These are phyloP conservation scores for Xylaria telfairii DNA, from an alignment of 495 filamentous ascomycete species.

Conservation along the genomic window DNA sequence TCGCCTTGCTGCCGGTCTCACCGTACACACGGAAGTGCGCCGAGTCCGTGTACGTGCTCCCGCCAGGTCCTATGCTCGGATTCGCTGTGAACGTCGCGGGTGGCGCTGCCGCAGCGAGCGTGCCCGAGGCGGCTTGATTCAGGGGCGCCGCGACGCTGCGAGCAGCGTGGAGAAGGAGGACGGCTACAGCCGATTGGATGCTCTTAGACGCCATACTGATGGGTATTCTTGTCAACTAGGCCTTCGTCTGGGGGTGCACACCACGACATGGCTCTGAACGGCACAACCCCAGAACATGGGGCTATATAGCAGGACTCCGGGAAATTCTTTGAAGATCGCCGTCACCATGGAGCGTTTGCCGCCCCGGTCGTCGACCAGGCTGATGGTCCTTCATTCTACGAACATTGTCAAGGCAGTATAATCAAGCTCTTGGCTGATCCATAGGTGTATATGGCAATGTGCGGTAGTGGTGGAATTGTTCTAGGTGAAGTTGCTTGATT, in stretches of 20 bases:
- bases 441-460: not conserved
- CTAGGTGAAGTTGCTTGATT: slow-evolving; percentile 1
- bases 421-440: not conserved
- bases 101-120: slow-evolving; percentile 24
- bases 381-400: not conserved
- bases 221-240: not conserved
- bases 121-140: not conserved
- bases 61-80: slow-evolving; percentile 38
- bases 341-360: not conserved
- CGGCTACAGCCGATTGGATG: not conserved
- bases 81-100: slow-evolving; percentile 40
- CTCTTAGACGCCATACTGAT: slow-evolving; percentile 17
- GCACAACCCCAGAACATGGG: not conserved
- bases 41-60: slow-evolving; percentile 41
- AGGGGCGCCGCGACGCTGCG: not conserved
- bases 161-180: not conserved
- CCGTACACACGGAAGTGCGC: slow-evolving; percentile 49
- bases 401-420: not conserved
- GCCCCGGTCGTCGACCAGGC: not conserved
- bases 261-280: not conserved
- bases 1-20: slow-evolving; percentile 31
- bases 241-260: not conserved
- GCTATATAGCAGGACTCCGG: slow-evolving; percentile 11
- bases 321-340: slow-evolving; percentile 1
- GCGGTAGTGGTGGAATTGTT: slow-evolving; percentile 11